These are phyloP conservation scores for Hansenula anomala DNA, from an alignment of 1,139 yeast genomes.

Conservation along the genomic window DNA sequence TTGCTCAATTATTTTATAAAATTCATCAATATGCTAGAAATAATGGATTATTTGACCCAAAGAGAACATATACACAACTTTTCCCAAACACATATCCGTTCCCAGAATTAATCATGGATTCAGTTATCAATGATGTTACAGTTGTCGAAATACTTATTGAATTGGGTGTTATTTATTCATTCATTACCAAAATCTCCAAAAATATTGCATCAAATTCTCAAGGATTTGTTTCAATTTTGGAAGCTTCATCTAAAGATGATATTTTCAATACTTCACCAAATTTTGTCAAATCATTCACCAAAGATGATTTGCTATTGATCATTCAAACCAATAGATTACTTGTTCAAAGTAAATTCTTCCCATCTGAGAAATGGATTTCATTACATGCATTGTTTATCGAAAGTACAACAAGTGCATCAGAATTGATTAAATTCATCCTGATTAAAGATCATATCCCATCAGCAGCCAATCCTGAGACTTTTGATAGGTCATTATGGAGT, in stretches of 20 bases:
- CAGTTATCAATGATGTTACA: slow-evolving; percentile 65
- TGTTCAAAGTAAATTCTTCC: slow-evolving; percentile 56
- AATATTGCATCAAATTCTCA: slow-evolving; percentile 44
- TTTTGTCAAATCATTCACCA: slow-evolving; percentile 25
- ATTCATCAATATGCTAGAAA: slow-evolving; percentile 51
- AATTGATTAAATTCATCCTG: slow-evolving; percentile 51
- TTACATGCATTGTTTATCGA: slow-evolving; percentile 58
- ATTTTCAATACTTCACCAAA: slow-evolving; percentile 32
- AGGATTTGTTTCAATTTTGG: slow-evolving; percentile 33
- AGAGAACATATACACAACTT: slow-evolving; percentile 57
- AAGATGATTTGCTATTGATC: slow-evolving; percentile 27
- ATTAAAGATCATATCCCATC: slow-evolving; percentile 51
- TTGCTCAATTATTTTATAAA: slow-evolving; percentile 46
- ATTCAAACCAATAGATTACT: slow-evolving; percentile 55
- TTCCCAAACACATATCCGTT: slow-evolving; percentile 73
- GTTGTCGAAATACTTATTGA: slow-evolving; percentile 75
- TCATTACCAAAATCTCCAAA: slow-evolving; percentile 49
- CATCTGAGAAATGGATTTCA: slow-evolving; percentile 66
- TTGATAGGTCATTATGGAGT: slow-evolving; percentile 61
- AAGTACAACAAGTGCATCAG: slow-evolving; percentile 54
- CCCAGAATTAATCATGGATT: slow-evolving; percentile 62
- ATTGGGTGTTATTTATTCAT: slow-evolving; percentile 54
- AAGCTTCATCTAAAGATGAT: slow-evolving; percentile 30
- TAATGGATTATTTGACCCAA: slow-evolving; percentile 48
- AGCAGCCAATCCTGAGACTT: slow-evolving; percentile 41